Conservation (phyloP, 495 filamentous ascomycete genomes). For the Aspergillus sparsus region DNA sequence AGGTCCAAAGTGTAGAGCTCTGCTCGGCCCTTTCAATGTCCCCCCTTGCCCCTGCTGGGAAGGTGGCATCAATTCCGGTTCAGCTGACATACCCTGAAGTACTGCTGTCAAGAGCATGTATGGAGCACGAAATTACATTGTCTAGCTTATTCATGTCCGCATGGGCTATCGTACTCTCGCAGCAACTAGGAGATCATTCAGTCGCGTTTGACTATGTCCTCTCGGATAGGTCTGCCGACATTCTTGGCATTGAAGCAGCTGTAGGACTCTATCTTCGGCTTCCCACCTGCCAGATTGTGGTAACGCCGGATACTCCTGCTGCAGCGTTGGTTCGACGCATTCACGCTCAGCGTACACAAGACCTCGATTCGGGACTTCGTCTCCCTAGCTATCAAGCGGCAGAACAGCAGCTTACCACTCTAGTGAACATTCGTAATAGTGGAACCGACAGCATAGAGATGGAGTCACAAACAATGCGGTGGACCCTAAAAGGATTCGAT, state of each 20-base stretch:
- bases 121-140: conserved; percentile 10
- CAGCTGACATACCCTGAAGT: background rate
- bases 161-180: conserved; percentile 1
- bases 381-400: conserved; percentile 6
- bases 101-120: conserved; percentile 1
- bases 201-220: conserved; percentile 14
- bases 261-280: conserved; percentile 13
- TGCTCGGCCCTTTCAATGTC: background rate
- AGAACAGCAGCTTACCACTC: background rate
- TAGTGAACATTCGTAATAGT: conserved; percentile 16
- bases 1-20: background rate
- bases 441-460: conserved; percentile 12
- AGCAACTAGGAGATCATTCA: background rate
- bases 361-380: background rate
- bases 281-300: background rate
- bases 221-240: conserved; percentile 1
- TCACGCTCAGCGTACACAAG: conserved; percentile 9
- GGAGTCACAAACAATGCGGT: background rate
- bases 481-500: conserved; percentile 2
- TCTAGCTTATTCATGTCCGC: conserved; percentile 16
- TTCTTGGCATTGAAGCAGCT: conserved; percentile 5
- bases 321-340: background rate
- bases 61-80: conserved; percentile 4
- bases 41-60: background rate
- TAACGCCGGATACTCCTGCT: background rate